Conservation (phyloP, 495 filamentous ascomycete genomes). For the Thozetella sp. region DNA sequence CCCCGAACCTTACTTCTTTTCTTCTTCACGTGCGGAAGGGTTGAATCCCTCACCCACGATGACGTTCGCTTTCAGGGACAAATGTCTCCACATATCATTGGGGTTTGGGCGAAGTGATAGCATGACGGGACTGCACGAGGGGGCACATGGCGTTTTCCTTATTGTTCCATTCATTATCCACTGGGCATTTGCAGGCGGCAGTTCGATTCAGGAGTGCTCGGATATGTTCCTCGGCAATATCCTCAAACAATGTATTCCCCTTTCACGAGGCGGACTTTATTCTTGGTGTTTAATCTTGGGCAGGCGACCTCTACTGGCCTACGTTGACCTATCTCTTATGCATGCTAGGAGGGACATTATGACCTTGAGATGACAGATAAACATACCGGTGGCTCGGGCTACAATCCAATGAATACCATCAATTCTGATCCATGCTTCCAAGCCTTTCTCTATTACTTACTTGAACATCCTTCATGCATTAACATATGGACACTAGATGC, state of each 20-base stretch:
- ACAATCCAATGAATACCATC: not conserved
- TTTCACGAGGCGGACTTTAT: too few relatives aligned
- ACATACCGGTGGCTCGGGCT: constrained; percentile 8
- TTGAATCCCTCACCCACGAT: not conserved
- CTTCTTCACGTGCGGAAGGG: not conserved
- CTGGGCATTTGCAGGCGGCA: not conserved
- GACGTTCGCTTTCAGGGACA: not conserved
- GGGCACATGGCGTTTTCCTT: not conserved
- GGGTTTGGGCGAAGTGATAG: not conserved
- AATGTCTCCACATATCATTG: not conserved
- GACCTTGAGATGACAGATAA: constrained; percentile 3
- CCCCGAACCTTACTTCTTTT: not conserved
- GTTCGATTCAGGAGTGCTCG: not conserved
- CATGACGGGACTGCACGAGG: not conserved
- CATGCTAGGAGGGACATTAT: not conserved
- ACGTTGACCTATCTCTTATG: not conserved
- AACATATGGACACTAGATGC: too few relatives aligned
- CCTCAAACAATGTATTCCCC: too few relatives aligned
- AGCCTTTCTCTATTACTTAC: too few relatives aligned
- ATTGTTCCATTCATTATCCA: not conserved
- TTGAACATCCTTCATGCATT: too few relatives aligned
- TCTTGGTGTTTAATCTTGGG: not conserved
- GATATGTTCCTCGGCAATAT: not conserved
- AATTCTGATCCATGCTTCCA: not conserved
- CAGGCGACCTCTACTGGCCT: not conserved